Percentiles rank a stretch among this genome's conserved stretches.
phyloP scores from a whole-genome alignment of 83 land plant genomes.

The Thuja plicata region DNA sequence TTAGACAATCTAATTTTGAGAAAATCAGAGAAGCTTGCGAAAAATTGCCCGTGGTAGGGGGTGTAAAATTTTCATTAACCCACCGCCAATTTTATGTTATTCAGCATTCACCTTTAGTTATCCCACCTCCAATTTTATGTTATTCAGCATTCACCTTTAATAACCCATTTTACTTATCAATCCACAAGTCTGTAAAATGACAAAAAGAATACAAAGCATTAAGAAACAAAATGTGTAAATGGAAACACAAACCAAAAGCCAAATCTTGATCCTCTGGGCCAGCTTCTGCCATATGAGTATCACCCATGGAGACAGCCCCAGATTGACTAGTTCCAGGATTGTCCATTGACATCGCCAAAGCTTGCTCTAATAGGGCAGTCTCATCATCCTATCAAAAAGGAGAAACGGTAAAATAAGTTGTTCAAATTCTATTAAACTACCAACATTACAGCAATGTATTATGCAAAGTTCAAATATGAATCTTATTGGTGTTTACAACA shows the following conservation, averaged over 20 bases:
- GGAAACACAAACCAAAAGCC: slow-evolving; percentile 37
- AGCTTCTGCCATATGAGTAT: slow-evolving; percentile 47
- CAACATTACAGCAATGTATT: not conserved
- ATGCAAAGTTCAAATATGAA: not conserved
- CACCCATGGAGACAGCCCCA: slow-evolving; percentile 20
- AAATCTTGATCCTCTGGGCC: slow-evolving; percentile 53
- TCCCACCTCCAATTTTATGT: not conserved
- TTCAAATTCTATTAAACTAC: not conserved
- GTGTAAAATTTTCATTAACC: not conserved
- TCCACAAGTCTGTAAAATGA: not conserved
- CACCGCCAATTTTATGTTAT: not conserved
- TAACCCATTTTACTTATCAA: not conserved
- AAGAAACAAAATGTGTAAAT: not conserved
- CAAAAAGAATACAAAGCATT: not conserved
- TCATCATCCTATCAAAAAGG: slow-evolving; percentile 51
- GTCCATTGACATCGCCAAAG: slow-evolving; percentile 66
- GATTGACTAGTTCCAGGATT: slow-evolving; percentile 38
- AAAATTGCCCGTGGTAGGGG: not conserved
- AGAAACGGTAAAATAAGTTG: not conserved
- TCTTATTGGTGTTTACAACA: not conserved
- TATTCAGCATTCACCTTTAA: not conserved
- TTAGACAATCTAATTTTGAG: not conserved
- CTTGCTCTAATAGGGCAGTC: slow-evolving; percentile 50
- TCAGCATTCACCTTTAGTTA: not conserved
- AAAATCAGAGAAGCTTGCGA: not conserved